A percentile compares a stretch with the other conserved stretches of the same genome.
Conservation (phyloP, 805 yeast genomes). For the Candida vartiovaarae region DNA sequence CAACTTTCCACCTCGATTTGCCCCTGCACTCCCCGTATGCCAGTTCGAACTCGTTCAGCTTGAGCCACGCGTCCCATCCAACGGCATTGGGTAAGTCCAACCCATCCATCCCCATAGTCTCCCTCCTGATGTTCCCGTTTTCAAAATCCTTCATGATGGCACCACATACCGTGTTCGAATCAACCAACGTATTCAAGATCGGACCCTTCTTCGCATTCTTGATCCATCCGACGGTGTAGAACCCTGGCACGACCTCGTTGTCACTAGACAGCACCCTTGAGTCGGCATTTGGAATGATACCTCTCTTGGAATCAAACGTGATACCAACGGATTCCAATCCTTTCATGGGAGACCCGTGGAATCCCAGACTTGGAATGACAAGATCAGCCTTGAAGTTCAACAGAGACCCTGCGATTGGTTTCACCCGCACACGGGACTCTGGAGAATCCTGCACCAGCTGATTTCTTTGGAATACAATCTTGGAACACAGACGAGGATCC, state of each 20-base stretch:
- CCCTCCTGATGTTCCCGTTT: constrained; percentile 13
- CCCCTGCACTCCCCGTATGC: constrained; percentile 39
- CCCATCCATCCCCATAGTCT: constrained; percentile 9
- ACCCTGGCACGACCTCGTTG: constrained; percentile 31
- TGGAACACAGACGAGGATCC: constrained; percentile 29
- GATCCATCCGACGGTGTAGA: constrained; percentile 90
- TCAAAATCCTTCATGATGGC: constrained; percentile 49
- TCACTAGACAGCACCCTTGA: constrained; percentile 35
- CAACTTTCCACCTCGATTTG: constrained; percentile 54
- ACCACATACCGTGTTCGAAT: constrained; percentile 70
- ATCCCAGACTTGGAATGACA: constrained; percentile 79
- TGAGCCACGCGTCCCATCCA: constrained; percentile 63
- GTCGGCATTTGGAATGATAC: constrained; percentile 38
- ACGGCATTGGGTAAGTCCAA: constrained; percentile 31
- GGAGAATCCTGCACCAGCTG: constrained; percentile 32
- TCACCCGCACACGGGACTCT: constrained; percentile 18
- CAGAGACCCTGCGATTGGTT: constrained; percentile 19
- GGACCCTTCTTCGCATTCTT: constrained; percentile 83
- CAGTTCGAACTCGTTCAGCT: constrained; percentile 47
- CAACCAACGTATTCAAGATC: constrained; percentile 85
- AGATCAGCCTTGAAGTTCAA: constrained; percentile 45
- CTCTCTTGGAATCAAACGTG: constrained; percentile 37
- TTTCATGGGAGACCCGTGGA: constrained; percentile 55
- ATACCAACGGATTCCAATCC: constrained; percentile 44
- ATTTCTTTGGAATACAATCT: constrained; percentile 44